Evolutionary conservation across 2,329 filamentous ascomycete species (phyloP).

Genomic region (Curvularia hawaiiensis): DNA sequence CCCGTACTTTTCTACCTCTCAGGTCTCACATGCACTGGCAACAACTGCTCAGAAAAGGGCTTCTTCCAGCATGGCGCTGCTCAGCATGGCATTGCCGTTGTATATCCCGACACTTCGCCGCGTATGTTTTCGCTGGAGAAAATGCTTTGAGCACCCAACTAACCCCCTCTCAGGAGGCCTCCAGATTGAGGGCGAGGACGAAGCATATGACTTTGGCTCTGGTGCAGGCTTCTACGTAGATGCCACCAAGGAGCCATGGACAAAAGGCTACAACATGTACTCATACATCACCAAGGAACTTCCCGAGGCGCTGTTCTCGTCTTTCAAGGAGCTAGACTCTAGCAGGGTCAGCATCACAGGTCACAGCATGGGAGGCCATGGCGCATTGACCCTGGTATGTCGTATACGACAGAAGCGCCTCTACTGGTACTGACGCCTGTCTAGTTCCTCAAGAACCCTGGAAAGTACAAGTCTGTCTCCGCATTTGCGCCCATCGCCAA

Average conservation of each 20-base stretch:
- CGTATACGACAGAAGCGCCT: neutral
- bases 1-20: conserved; percentile 93
- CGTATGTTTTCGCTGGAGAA: conserved; percentile 56
- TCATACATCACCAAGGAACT: conserved; percentile 88
- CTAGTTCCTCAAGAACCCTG: conserved; percentile 86
- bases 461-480: conserved; percentile 84
- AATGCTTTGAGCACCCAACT: conserved; percentile 12
- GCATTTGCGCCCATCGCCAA: conserved; percentile 92
- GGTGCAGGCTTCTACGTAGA: conserved; percentile 96
- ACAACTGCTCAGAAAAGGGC: conserved; percentile 76
- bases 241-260: conserved; percentile 76
- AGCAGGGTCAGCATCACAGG: conserved; percentile 81
- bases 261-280: conserved; percentile 89
- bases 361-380: conserved; percentile 97
- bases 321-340: conserved; percentile 74
- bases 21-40: conserved; percentile 91
- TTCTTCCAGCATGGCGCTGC: conserved; percentile 89
- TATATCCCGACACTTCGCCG: conserved; percentile 95
- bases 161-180: conserved; percentile 65
- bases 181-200: conserved; percentile 81
- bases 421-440: conserved; percentile 9
- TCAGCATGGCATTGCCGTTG: conserved; percentile 82
- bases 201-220: conserved; percentile 87
- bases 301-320: conserved; percentile 73
- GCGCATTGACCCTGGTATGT: conserved; percentile 77